These are phyloP conservation scores for Stephanodiscus triporus DNA, from an alignment of 108 stramenopile species.

Conservation along the genomic window DNA sequence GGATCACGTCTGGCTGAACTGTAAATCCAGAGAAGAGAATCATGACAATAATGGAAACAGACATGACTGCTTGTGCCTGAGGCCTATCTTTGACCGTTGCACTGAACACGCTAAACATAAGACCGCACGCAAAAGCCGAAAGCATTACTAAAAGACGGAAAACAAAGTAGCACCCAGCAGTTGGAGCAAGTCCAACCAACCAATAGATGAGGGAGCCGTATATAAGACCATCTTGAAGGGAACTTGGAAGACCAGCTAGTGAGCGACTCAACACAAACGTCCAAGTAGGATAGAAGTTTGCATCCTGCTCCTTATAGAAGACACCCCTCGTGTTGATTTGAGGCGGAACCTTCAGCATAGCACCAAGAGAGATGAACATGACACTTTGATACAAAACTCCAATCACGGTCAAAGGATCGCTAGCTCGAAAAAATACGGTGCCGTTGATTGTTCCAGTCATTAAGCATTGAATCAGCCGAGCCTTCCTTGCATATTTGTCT, in stretches of 20 bases:
- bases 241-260: conserved; percentile 51
- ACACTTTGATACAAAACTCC: conserved; percentile 64
- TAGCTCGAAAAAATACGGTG: conserved; percentile 62
- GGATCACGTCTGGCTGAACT: conserved; percentile 62
- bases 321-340: conserved; percentile 68
- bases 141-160: conserved; percentile 57
- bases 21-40: conserved; percentile 71
- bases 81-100: conserved; percentile 59
- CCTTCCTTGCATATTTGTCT: conserved; percentile 55
- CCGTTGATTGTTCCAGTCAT: conserved; percentile 72
- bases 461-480: conserved; percentile 53
- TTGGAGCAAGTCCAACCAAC: conserved; percentile 59
- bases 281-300: conserved; percentile 85
- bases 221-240: conserved; percentile 55
- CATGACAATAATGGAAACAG: conserved; percentile 52
- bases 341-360: conserved; percentile 70
- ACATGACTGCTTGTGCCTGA: conserved; percentile 61
- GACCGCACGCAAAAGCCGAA: conserved; percentile 45
- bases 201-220: conserved; percentile 67
- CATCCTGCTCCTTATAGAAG: conserved; percentile 89
- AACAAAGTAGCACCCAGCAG: conserved; percentile 57
- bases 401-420: conserved; percentile 47
- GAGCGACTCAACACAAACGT: conserved; percentile 59
- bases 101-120: conserved; percentile 60
- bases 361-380: conserved; percentile 67